Base-by-base conservation (phyloP, 2,329 filamentous ascomycete species). In the Diaporthe amygdali region DNA sequence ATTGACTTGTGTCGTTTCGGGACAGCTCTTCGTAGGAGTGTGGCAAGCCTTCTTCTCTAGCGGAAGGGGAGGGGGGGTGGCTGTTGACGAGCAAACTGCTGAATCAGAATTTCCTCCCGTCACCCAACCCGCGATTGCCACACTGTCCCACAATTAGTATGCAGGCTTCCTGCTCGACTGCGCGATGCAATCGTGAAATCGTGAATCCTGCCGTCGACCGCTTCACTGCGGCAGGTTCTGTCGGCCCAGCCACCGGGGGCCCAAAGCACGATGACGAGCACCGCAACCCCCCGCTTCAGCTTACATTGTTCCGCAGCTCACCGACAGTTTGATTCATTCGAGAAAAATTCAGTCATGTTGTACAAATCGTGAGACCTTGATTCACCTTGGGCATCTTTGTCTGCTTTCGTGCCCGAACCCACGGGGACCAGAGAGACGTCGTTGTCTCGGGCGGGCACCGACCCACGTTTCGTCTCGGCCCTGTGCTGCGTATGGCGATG, bases 391-490 rank as follows among this genome's bases (percentile, higher is more conserved):
- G 63, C 68, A 67, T 68, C 56, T 56, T 41, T 68, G 44, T 51
- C 37, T 66, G 63, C 46, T 59, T 46, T 73, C 61, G 64, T 68
- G 71, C 71, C 71, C 71, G 64, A 73, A 73, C 69, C 71, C 69
- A 71, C 71, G 71, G 67, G 56, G 59, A 66, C 47, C 66, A 47
- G 14, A 37, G 49, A 25, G 22, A 47, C 47, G 46, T 52, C 41
- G 30, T 27, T 71, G 71, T 73, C 71, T 73, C 71, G 71, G 71
- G 49, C 71, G 68, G 70, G 69, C 69, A 66, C 71, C 71, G 68
- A 64, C 71, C 68, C 71, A 73, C 71, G 71, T 71, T 73, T 73
- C 55, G 68, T 68, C 54, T 68, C 71, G 71, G 71, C 63, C 69
- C 44, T 68, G 39, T 67, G 70, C 69, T 59, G 66, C 41, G 64